Evolutionary conservation across 2,329 filamentous ascomycete genomes (phyloP), one percentile per base, ranked within the genome.

Genomic region (Talaromyces atroroseus): DNA sequence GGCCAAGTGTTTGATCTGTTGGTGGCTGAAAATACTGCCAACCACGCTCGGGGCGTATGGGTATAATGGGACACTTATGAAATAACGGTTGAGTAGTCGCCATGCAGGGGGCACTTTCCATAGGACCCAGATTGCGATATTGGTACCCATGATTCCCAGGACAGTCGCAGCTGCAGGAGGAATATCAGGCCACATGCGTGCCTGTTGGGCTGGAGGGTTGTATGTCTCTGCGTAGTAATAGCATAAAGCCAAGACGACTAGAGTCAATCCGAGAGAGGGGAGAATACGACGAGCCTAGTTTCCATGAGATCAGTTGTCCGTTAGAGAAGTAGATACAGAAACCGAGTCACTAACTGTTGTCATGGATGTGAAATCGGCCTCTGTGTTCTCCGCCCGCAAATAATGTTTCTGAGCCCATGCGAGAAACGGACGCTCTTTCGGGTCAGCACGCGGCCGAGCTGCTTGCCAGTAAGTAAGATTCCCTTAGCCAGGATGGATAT

Each of bases 21-120:
- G 77, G 67, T 86, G 83, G 56, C 78, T 80, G 68, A 85, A 84
- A 11, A 77, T 69, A 63, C 78, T 80, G 18, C 80, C 78, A 5
- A 86, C 60, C 53, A 82, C 69, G 58, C 79, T 78, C 7, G 78
- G 57, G 8, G 80, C 74, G 57, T 76, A 75, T 1, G 83, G 83
- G 58, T 79, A 80, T 18, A 76, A 74, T 3, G 80, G 76, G 4
- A 78, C 72, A 38, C 76, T 74, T 54, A 80, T 74, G 64, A 82
- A 81, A 70, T 81, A 83, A 52, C 76, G 79, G 60, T 82, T 85
- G 60, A 83, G 72, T 21, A 78, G 57, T 26, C 73, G 73, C 82
- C 82, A 85, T 23, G 80, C 64, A 0, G 78, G 78, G 16, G 81
- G 80, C 29, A 76, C 57, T 54, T 77, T 78, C 78, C 81, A 83